Conservation (phyloP, 768 basidiomycete species). For the Postia placenta region DNA sequence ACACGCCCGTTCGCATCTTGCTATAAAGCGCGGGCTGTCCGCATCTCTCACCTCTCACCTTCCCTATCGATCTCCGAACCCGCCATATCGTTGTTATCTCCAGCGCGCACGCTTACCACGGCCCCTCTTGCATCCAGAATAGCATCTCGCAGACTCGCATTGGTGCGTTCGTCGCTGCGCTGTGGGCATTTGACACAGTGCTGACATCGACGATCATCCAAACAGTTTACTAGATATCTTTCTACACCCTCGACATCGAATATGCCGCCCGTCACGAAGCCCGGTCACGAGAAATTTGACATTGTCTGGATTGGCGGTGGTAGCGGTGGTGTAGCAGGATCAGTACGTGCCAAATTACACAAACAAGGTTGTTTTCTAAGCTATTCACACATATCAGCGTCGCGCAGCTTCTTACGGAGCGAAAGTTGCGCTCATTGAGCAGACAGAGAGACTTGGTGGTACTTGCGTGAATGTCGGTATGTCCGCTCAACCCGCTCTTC, state of each 20-base stretch:
- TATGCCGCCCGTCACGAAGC: constrained; percentile 71
- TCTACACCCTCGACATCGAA: background rate
- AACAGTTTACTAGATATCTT: background rate
- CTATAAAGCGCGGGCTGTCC: background rate
- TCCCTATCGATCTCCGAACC: background rate
- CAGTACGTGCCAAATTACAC: constrained; percentile 42
- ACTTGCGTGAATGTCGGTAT: constrained; percentile 97
- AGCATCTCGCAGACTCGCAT: background rate
- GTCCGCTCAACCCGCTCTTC: background rate
- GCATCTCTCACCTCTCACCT: background rate
- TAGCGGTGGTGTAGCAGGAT: constrained; percentile 85
- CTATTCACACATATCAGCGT: constrained; percentile 43
- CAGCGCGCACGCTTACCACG: background rate
- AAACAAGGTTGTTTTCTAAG: background rate
- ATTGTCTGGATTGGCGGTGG: constrained; percentile 90
- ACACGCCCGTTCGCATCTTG: background rate
- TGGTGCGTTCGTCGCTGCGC: background rate
- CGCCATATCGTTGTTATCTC: constrained; percentile 1
- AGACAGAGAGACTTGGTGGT: constrained; percentile 70
- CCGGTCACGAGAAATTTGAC: constrained; percentile 67
- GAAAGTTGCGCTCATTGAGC: constrained; percentile 88
- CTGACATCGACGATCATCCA: background rate
- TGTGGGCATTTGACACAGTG: background rate
- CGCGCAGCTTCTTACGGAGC: constrained; percentile 89
- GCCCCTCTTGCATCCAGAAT: background rate